Evolutionary conservation across 2,329 filamentous ascomycete species (phyloP), one percentile per base, ranked within the genome.

Genomic region (Aspergillus hortae): DNA sequence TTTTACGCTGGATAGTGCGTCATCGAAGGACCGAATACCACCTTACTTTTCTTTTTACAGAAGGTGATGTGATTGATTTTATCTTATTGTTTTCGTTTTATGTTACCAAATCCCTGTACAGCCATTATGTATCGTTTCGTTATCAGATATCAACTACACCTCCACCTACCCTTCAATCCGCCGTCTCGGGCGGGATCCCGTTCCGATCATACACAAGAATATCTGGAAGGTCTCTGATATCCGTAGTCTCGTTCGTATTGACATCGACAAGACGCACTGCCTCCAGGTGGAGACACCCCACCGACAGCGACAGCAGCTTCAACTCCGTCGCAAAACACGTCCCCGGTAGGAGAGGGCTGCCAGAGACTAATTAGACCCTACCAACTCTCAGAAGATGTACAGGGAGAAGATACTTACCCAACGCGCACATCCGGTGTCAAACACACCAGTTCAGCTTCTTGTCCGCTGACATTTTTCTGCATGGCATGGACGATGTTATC

Each of bases 361-460:
- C 42, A 40, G 14, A 32, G 32, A 17, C 27, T 38, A 46, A 38
- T 56, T 35, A 49, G 48, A 11, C n/a, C 40, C 48, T 25, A 36
- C 52, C n/a, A 41, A 47, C 44, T 23, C 27, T 14, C 15, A 32
- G 35, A 44, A 44, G 45, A 17, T 21, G 7, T 41, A 12, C 21
- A 23, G 23, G 23, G 27, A 6, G 36, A 10, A 14, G 14, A 30
- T 15, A 30, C 78, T 67, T 64, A 82, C 80, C 81, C 82, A 48
- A 84, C 73, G 25, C 79, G 73, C 19, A 84, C 70, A 60, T 85
- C 82, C 0, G 81, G 79, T 43, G 78, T 84, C 52, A 85, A 63
- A 56, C 78, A 80, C 35, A 84, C 69, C 35, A 85, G 62, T 41
- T 82, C 77, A 4, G 76, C 76, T 49, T 77, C 73, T 47, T 81